Conservation (phyloP, 2,329 filamentous ascomycete species). For the Colletotrichum navitas region DNA sequence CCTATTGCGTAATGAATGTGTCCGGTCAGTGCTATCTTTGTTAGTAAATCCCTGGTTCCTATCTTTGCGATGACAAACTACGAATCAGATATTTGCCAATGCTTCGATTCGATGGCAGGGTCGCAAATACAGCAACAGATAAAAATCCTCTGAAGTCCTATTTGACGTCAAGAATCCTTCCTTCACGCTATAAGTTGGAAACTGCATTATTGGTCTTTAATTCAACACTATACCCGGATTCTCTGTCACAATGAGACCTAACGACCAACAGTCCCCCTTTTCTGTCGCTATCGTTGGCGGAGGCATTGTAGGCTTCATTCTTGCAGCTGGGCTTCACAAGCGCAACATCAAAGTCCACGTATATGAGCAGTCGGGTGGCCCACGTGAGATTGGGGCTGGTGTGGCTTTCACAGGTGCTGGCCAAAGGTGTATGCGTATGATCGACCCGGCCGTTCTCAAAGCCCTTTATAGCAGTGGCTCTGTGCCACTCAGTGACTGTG, state of each 20-base stretch:
- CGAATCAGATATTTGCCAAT: too few relatives aligned
- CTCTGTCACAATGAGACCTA: neutral
- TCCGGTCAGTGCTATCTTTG: too few relatives aligned
- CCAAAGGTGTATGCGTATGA: conserved; percentile 64
- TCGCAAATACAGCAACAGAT: too few relatives aligned
- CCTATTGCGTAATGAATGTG: too few relatives aligned
- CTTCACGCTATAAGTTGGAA: too few relatives aligned
- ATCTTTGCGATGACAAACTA: too few relatives aligned
- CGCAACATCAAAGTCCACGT: conserved; percentile 56
- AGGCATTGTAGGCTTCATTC: conserved; percentile 67
- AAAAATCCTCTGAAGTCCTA: too few relatives aligned
- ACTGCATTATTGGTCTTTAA: too few relatives aligned
- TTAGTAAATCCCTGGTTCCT: too few relatives aligned
- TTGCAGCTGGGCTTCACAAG: conserved; percentile 63
- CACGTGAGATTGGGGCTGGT: conserved; percentile 70
- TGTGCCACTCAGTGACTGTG: conserved; percentile 3
- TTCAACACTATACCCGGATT: neutral
- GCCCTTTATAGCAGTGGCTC: conserved; percentile 43
- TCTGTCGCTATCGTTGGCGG: conserved; percentile 68
- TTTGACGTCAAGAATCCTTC: too few relatives aligned
- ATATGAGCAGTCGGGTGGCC: conserved; percentile 67
- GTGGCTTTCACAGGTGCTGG: conserved; percentile 69
- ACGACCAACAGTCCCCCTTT: neutral
- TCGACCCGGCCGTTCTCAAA: conserved; percentile 59
- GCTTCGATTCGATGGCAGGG: too few relatives aligned